phyloP scores from a whole-genome alignment of 2,329 filamentous ascomycete species.

The Aspergillus niger region DNA sequence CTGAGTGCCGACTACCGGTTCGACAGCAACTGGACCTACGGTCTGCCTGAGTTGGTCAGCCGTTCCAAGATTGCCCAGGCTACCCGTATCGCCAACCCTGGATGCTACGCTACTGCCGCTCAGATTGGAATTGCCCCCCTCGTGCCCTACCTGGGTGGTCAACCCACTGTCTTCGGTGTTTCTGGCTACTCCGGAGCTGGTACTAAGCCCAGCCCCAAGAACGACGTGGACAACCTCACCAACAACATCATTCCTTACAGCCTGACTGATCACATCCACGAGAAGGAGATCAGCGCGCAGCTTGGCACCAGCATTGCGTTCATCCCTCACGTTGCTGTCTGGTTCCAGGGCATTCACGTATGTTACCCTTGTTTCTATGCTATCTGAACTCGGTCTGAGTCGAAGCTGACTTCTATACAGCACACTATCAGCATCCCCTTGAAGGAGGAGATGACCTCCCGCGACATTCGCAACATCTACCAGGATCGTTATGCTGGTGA shows the following conservation, averaged over 20 bases:
- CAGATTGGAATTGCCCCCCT: conserved; percentile 87
- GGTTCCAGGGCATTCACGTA: conserved; percentile 91
- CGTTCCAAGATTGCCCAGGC: conserved; percentile 75
- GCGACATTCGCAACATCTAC: conserved; percentile 91
- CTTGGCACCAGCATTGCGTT: conserved; percentile 77
- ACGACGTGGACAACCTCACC: conserved; percentile 78
- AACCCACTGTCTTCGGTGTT: conserved; percentile 84
- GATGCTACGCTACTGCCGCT: conserved; percentile 91
- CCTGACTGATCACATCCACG: conserved; percentile 91
- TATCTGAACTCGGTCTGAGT: not conserved
- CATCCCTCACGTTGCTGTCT: conserved; percentile 90
- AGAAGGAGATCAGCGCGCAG: conserved; percentile 82
- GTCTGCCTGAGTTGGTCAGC: conserved; percentile 80
- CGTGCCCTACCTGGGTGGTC: conserved; percentile 72
- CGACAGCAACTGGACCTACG: conserved; percentile 82
- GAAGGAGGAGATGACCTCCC: conserved; percentile 80
- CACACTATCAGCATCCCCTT: conserved; percentile 90
- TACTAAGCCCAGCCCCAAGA: conserved; percentile 92
- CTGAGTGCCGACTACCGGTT: conserved; percentile 97
- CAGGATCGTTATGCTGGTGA: conserved; percentile 95
- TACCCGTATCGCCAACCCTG: conserved; percentile 85
- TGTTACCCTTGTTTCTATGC: conserved; percentile 20
- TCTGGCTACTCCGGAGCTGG: conserved; percentile 94
- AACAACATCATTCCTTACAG: conserved; percentile 92
- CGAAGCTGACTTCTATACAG: conserved; percentile 37